phyloP scores from a whole-genome alignment of 2,329 filamentous ascomycete species.

The Geosmithia flava region DNA sequence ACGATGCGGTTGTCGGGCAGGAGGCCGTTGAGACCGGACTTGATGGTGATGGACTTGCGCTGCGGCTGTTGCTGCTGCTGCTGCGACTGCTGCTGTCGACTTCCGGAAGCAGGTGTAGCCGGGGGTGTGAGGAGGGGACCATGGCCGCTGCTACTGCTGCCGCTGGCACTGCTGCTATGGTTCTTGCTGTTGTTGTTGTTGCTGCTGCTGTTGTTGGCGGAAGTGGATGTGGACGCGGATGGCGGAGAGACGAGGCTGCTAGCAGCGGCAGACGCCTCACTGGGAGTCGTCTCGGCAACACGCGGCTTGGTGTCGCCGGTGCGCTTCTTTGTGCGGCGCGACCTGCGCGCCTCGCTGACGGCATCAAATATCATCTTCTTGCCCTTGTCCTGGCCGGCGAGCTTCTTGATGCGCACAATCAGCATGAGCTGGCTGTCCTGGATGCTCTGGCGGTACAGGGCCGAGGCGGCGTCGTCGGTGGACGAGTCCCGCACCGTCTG shows the following conservation, averaged over 20 bases:
- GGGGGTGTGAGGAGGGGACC: too few relatives aligned
- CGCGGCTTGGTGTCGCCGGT: constrained; percentile 60
- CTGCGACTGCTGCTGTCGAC: background rate
- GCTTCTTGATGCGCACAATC: constrained; percentile 66
- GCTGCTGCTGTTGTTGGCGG: constrained; percentile 26
- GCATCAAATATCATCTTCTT: constrained; percentile 64
- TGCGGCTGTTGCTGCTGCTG: constrained; percentile 7
- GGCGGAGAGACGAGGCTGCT: constrained; percentile 17
- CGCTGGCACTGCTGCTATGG: too few relatives aligned
- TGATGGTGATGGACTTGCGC: constrained; percentile 19
- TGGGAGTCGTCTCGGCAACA: constrained; percentile 36
- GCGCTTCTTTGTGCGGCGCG: too few relatives aligned
- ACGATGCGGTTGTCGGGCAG: constrained; percentile 64
- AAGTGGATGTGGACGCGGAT: constrained; percentile 30
- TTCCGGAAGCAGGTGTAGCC: too few relatives aligned
- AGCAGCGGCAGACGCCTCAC: constrained; percentile 23
- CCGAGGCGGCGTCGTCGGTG: constrained; percentile 53
- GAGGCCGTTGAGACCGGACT: constrained; percentile 34
- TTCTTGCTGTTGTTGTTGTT: too few relatives aligned
- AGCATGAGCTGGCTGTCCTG: constrained; percentile 70
- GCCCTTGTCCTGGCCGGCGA: constrained; percentile 60
- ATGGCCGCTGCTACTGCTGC: background rate
- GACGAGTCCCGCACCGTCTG: constrained; percentile 72
- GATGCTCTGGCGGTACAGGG: constrained; percentile 69
- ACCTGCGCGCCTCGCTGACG: constrained; percentile 54